Evolutionary conservation across 2,329 filamentous ascomycete species (phyloP).

Genomic region (Neonectria ditissima): DNA sequence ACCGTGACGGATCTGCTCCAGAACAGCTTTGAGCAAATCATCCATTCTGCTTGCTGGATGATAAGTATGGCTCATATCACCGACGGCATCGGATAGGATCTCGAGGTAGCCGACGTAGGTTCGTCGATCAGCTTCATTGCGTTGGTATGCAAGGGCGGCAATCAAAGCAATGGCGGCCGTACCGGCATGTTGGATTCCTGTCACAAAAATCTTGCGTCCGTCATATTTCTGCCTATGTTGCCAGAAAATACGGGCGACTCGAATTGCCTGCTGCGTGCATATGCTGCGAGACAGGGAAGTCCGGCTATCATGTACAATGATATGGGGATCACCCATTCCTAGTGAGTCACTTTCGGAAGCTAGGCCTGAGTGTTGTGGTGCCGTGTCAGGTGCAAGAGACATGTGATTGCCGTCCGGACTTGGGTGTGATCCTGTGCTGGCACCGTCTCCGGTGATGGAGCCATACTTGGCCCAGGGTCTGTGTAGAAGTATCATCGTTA

Average conservation of each 20-base stretch:
- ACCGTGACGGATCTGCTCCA: slow-evolving; percentile 58
- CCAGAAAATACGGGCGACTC: slow-evolving; percentile 66
- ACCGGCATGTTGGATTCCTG: slow-evolving; percentile 65
- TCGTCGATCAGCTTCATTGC: slow-evolving; percentile 51
- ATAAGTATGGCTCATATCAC: slow-evolving; percentile 65
- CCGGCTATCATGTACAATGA: slow-evolving; percentile 55
- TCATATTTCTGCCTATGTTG: slow-evolving; percentile 65
- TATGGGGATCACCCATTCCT: slow-evolving; percentile 49
- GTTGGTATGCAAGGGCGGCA: slow-evolving; percentile 58
- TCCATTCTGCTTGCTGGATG: slow-evolving; percentile 67
- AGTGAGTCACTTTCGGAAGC: slow-evolving; percentile 35
- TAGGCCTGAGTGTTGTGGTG: slow-evolving; percentile 32
- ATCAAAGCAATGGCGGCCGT: slow-evolving; percentile 66
- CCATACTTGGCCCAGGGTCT: slow-evolving; percentile 65
- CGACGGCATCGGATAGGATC: slow-evolving; percentile 62
- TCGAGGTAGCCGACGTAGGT: slow-evolving; percentile 61
- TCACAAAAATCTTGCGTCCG: slow-evolving; percentile 62
- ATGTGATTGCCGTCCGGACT: slow-evolving; percentile 45
- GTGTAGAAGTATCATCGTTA: slow-evolving; percentile 64
- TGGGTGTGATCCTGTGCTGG: slow-evolving; percentile 48
- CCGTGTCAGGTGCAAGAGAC: slow-evolving; percentile 23
- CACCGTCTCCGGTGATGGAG: slow-evolving; percentile 49
- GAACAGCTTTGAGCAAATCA: slow-evolving; percentile 63
- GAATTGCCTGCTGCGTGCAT: slow-evolving; percentile 66
- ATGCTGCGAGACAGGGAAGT: slow-evolving; percentile 62